Conservation (phyloP, 139 green algal genomes). For the Chlamydomonas sphaeroides region DNA sequence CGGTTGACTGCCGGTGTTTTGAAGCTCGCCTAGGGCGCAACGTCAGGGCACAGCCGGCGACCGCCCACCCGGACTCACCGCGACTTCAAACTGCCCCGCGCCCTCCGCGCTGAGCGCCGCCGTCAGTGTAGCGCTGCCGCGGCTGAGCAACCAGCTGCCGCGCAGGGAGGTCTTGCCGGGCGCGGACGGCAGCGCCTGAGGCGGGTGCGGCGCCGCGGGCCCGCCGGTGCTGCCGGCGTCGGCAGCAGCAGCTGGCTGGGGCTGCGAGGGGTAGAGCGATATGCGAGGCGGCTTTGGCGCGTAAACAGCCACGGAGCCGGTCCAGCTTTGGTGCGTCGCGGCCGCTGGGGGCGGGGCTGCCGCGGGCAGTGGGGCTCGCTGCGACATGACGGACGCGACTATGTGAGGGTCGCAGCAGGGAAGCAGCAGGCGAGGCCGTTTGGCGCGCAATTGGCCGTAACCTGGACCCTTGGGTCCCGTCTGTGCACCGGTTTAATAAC, state of each 20-base stretch:
- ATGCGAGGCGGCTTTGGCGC: not conserved
- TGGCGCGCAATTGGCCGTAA: no score
- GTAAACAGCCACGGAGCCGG: conserved; percentile 9
- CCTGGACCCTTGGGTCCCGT: no score
- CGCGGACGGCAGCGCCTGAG: not conserved
- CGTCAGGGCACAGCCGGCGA: no score
- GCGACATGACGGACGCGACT: no score
- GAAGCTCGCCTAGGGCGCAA: no score
- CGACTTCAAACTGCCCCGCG: not conserved
- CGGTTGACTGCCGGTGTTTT: no score
- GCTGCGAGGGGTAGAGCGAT: not conserved
- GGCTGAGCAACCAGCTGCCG: conserved; percentile 20
- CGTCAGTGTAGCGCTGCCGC: conserved; percentile 20
- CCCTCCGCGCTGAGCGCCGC: not conserved
- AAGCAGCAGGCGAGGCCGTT: no score
- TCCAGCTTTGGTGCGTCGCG: conserved; percentile 27
- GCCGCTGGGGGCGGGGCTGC: no score
- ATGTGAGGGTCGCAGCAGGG: no score
- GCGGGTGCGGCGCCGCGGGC: not conserved
- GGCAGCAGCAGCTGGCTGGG: not conserved
- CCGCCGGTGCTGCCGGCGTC: not conserved
- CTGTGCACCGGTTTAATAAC: no score
- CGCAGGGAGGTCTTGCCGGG: not conserved
- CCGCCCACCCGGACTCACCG: no score
- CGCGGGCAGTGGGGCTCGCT: no score